Percentiles rank a stretch among this genome's conserved stretches.
Conservation (phyloP, 1,284 basidiomycete species). For the Pseudozyma sp. region DNA sequence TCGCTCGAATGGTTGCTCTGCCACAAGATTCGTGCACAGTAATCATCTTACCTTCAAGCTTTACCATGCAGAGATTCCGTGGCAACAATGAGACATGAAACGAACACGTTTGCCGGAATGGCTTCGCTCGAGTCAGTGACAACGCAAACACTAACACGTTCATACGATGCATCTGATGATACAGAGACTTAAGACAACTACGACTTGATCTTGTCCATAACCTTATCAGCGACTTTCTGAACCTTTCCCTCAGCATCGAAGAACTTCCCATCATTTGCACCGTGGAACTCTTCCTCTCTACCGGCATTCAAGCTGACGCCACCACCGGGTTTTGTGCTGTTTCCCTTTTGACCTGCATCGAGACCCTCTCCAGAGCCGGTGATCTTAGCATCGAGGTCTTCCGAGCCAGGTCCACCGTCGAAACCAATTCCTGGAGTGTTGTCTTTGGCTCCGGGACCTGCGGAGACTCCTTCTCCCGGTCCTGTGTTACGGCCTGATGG, state of each 20-base stretch:
- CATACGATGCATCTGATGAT: too few relatives aligned
- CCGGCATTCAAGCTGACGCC: conserved; percentile 22
- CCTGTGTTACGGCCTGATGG: conserved; percentile 8
- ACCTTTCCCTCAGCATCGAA: conserved; percentile 15
- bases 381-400: conserved; percentile 15
- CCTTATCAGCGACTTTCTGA: conserved; percentile 6
- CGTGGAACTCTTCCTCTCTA: conserved; percentile 22
- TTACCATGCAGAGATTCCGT: too few relatives aligned
- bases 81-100: too few relatives aligned
- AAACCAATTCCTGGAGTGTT: conserved; percentile 18
- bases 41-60: too few relatives aligned
- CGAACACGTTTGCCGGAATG: too few relatives aligned
- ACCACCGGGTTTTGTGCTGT: conserved; percentile 13
- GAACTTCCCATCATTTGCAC: conserved; percentile 13
- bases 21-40: too few relatives aligned
- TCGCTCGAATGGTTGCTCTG: too few relatives aligned
- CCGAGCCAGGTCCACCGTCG: conserved; percentile 11
- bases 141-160: too few relatives aligned
- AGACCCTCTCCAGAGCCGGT: conserved; percentile 19
- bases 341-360: conserved; percentile 15
- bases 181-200: too few relatives aligned
- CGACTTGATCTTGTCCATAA: conserved; percentile 7
- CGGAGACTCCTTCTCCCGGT: conserved; percentile 18
- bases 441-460: conserved; percentile 14
- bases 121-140: too few relatives aligned